Evolutionary conservation across 2,329 filamentous ascomycete genomes (phyloP).

Genomic region (Talaromyces funiculosus): DNA sequence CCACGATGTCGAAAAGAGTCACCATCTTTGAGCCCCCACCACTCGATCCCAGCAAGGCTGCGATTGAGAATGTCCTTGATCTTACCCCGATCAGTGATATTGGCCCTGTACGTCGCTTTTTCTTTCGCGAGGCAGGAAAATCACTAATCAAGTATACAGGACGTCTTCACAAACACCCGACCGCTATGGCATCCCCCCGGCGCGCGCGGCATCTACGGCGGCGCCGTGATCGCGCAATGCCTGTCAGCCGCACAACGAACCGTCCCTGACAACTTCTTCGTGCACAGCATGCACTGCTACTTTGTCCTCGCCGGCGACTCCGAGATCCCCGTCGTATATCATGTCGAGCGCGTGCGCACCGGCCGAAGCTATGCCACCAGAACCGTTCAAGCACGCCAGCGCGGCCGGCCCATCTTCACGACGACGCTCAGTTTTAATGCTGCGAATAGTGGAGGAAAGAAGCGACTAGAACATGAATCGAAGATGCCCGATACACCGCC

Average conservation of each 20-base stretch:
- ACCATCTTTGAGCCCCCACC: conserved; percentile 73
- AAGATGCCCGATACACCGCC: conserved; percentile 51
- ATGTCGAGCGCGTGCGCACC: conserved; percentile 89
- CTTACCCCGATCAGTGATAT: conserved; percentile 63
- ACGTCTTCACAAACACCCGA: conserved; percentile 92
- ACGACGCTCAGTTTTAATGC: conserved; percentile 85
- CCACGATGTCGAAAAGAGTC: conserved; percentile 24
- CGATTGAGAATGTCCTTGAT: conserved; percentile 85
- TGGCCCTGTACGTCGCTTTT: conserved; percentile 52
- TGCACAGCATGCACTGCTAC: conserved; percentile 98
- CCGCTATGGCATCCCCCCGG: conserved; percentile 88
- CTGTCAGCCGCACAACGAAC: conserved; percentile 84
- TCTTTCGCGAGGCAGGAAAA: neutral
- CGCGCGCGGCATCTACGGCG: conserved; percentile 89
- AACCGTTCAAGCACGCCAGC: conserved; percentile 91
- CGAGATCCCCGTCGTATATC: conserved; percentile 82
- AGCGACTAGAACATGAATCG: conserved; percentile 60
- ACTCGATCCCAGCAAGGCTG: conserved; percentile 63
- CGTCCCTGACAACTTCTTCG: conserved; percentile 69
- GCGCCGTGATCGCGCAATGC: conserved; percentile 86
- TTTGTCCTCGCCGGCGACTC: conserved; percentile 87
- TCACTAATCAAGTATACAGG: conserved; percentile 42
- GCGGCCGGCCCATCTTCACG: conserved; percentile 86
- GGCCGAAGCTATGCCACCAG: conserved; percentile 84
- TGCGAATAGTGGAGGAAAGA: conserved; percentile 49